Base-by-base conservation (phyloP, 2,329 filamentous ascomycete species). In the Calycina herbarum region DNA sequence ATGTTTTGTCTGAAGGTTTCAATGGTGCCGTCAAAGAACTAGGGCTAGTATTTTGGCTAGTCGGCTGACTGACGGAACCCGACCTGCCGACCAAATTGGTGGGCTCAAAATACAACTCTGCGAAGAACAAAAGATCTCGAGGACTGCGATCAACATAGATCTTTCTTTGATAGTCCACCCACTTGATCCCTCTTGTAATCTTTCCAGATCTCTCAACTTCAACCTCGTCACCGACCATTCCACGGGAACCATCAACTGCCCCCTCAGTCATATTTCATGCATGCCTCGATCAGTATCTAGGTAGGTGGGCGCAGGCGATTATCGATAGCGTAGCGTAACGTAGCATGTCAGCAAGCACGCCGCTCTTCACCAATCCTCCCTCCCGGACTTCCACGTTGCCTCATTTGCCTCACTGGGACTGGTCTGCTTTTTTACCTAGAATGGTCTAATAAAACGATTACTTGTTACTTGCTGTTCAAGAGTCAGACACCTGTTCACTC, bases 321-420 rank as follows among this genome's bases (percentile, higher is more conserved):
- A 51, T 51, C n/a, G 45, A 51, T 24, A 51, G 45, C n/a, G 45
- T 51, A 51, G 45, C n/a, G 45, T 51, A 51, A 51, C 45, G 45
- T 51, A 51, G 45, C 45, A 51, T 51, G 45, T 51, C 45, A 51
- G 42, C 42, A 10, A 48, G n/a, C 42, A 20, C 42, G 27, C 27
- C 27, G 40, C 40, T 45, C 40, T n/a, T 17, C 5, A 11, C 17
- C 17, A n/a, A 15, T 17, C 15, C 40, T 45, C 20, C 20, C 20
- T 20, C 3, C 15, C 40, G 15, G 10, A 42, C 10, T 42, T 11
- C 20, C 20, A 20, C 20, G 27, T 29, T 29, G 27, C 11, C 38
- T 42, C 38, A 42, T 42, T 42, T 42, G 11, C 38, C 11, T 13
- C 38, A 42, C 38, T 42, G 15, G 38, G 38, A 42, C 38, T n/a